Evolutionary conservation across 2,329 filamentous ascomycete genomes (phyloP).

Genomic region (Rutstroemia sydowiana): DNA sequence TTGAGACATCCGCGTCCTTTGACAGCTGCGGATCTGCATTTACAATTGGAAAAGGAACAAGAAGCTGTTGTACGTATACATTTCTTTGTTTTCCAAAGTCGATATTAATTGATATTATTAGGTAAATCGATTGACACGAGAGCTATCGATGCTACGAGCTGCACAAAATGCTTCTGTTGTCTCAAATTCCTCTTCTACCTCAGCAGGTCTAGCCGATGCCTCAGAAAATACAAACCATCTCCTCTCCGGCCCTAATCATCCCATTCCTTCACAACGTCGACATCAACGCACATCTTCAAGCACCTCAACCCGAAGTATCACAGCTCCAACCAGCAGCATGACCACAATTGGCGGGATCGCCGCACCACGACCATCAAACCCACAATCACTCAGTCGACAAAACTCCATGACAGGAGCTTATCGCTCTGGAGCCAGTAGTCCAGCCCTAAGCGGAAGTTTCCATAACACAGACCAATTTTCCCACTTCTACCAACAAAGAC

Average conservation of each 20-base stretch:
- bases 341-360: constrained; percentile 29
- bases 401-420: constrained; percentile 26
- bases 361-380: constrained; percentile 14
- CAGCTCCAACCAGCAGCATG: constrained; percentile 34
- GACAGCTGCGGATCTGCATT: constrained; percentile 81
- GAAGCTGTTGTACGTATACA: constrained; percentile 69
- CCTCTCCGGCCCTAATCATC: constrained; percentile 50
- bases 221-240: constrained; percentile 46
- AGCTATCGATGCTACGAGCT: constrained; percentile 74
- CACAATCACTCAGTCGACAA: constrained; percentile 26
- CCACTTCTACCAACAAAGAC: constrained; percentile 24
- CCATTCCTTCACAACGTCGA: constrained; percentile 46
- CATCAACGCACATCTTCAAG: constrained; percentile 48
- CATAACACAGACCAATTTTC: constrained; percentile 27
- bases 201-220: constrained; percentile 42
- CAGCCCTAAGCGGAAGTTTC: constrained; percentile 22
- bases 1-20: constrained; percentile 80
- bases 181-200: constrained; percentile 58
- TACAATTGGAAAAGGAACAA: constrained; percentile 89
- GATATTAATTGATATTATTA: constrained; percentile 31
- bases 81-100: neutral
- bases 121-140: constrained; percentile 89
- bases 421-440: constrained; percentile 27
- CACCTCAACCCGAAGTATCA: constrained; percentile 46
- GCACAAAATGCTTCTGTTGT: constrained; percentile 60